phyloP scores from a whole-genome alignment of 768 basidiomycete species.

The Lyophyllum semitale region DNA sequence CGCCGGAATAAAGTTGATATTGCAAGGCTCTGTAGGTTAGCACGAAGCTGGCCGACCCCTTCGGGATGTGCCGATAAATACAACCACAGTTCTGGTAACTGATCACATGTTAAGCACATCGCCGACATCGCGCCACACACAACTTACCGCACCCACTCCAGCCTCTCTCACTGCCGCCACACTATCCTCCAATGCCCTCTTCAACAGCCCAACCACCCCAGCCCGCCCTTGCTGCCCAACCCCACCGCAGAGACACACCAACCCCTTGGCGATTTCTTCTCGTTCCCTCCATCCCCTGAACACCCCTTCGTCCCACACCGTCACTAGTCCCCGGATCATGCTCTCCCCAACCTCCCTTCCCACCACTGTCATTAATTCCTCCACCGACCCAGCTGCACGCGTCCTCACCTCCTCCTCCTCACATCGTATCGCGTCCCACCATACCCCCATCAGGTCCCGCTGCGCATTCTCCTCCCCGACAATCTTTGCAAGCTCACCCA shows the following conservation, averaged over 20 bases:
- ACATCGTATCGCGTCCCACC: conserved; percentile 57
- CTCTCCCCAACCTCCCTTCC: conserved; percentile 45
- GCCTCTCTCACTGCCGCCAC: conserved; percentile 87
- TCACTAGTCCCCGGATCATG: conserved; percentile 48
- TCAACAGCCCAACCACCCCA: conserved; percentile 56
- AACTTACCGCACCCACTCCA: conserved; percentile 64
- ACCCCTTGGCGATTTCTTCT: conserved; percentile 61
- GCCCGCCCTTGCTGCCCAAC: conserved; percentile 43
- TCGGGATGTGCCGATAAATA: conserved; percentile 35
- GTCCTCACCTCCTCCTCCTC: conserved; percentile 72
- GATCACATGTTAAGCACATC: conserved; percentile 15
- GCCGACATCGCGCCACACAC: not conserved
- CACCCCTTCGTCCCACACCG: conserved; percentile 57
- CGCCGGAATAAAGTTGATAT: conserved; percentile 20
- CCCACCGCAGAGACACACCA: conserved; percentile 49
- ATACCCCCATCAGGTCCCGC: conserved; percentile 71
- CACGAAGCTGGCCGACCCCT: conserved; percentile 37
- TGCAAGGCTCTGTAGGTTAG: conserved; percentile 46
- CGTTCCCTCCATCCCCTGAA: conserved; percentile 80
- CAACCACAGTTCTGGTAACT: conserved; percentile 53
- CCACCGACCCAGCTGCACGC: conserved; percentile 69
- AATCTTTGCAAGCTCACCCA: conserved; percentile 88
- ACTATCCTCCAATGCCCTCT: conserved; percentile 67
- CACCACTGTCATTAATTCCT: conserved; percentile 56
- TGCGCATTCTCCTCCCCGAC: conserved; percentile 71